These are phyloP conservation scores for Colletotrichum higginsianum DNA, from an alignment of 2,329 filamentous ascomycete genomes.

Conservation along the genomic window DNA sequence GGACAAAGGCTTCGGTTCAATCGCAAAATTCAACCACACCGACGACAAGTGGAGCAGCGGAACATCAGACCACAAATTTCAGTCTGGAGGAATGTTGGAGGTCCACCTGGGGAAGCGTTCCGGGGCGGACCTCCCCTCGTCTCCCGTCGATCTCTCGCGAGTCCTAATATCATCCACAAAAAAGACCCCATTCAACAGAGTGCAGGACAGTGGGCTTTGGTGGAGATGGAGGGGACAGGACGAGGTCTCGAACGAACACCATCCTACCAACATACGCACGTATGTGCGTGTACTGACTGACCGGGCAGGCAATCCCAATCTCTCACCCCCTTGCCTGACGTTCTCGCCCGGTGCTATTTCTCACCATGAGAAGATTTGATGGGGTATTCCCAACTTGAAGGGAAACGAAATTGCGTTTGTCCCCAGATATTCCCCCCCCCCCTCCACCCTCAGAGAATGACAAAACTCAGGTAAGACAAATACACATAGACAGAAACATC, in stretches of 20 bases:
- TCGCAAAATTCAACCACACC: neutral
- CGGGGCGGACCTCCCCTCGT: neutral
- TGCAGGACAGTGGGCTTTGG: too few relatives aligned
- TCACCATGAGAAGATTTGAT: neutral
- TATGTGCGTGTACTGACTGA: neutral
- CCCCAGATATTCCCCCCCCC: slow-evolving; percentile 1
- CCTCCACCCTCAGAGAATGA: neutral
- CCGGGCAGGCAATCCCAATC: neutral
- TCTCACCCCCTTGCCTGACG: neutral
- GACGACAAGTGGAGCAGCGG: neutral
- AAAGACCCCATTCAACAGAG: neutral
- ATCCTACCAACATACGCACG: neutral
- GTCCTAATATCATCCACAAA: neutral
- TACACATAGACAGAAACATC: slow-evolving; percentile 2
- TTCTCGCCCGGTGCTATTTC: neutral
- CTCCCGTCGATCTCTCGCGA: neutral
- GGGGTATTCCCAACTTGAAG: neutral
- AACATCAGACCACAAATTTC: too few relatives aligned
- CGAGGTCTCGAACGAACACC: neutral
- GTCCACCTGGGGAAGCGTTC: slow-evolving; percentile 6
- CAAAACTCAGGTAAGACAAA: neutral
- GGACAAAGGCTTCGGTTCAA: neutral
- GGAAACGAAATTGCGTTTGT: slow-evolving; percentile 6
- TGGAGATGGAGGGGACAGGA: neutral
- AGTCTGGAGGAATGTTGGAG: neutral